phyloP scores from a whole-genome alignment of 2,329 filamentous ascomycete genomes.

The Fusarium sublunatum region DNA sequence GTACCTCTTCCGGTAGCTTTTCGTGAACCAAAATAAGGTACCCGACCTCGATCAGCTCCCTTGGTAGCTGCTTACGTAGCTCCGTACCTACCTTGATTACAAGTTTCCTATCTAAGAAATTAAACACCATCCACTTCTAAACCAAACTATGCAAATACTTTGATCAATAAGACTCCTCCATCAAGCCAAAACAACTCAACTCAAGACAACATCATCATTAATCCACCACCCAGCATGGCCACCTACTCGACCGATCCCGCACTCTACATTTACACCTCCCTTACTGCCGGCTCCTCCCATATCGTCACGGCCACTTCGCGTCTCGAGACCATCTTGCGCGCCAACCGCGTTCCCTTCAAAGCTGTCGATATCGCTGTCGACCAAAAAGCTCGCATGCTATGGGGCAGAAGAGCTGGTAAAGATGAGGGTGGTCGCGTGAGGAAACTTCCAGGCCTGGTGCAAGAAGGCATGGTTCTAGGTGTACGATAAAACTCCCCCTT shows the following conservation, averaged over 20 bases:
- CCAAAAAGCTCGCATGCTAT: constrained; percentile 87
- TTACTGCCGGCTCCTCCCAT: constrained; percentile 94
- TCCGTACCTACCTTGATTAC: constrained; percentile 2
- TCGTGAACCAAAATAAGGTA: constrained; percentile 4
- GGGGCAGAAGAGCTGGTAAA: constrained; percentile 85
- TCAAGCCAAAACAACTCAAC: not conserved
- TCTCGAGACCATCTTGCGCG: constrained; percentile 94
- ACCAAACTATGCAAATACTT: constrained; percentile 26
- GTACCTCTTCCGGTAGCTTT: constrained; percentile 6
- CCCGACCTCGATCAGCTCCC: not conserved
- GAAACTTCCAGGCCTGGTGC: constrained; percentile 90
- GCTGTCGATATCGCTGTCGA: constrained; percentile 92
- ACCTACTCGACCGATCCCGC: constrained; percentile 71
- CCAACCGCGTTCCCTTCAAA: constrained; percentile 93
- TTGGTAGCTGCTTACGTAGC: constrained; percentile 32
- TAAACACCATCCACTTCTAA: constrained; percentile 16
- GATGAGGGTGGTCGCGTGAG: constrained; percentile 69
- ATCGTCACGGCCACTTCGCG: constrained; percentile 96
- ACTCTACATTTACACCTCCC: constrained; percentile 94
- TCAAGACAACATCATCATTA: constrained; percentile 1
- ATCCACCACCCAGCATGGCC: constrained; percentile 48
- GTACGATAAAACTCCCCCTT: constrained; percentile 65
- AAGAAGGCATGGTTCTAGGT: constrained; percentile 85
- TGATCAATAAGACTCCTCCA: constrained; percentile 16
- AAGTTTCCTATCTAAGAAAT: constrained; percentile 1